phyloP scores from a whole-genome alignment of 2,329 filamentous ascomycete species.

The Trichoderma hamatum region DNA sequence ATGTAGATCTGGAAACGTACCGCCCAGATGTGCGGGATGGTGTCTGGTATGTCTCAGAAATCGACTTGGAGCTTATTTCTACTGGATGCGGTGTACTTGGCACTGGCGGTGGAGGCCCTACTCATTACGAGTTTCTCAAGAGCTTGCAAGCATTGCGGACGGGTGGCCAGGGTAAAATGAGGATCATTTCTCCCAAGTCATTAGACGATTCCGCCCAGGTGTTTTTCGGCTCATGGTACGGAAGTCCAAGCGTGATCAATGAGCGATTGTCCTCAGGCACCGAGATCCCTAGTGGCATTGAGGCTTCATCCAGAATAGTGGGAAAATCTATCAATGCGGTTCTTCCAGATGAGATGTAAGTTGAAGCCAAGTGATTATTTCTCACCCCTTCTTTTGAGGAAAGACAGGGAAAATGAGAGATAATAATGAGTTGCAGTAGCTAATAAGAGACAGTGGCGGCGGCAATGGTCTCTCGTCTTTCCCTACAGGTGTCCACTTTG shows the following conservation, averaged over 20 bases:
- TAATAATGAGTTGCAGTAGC: slow-evolving; percentile 18
- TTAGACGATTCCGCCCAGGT: slow-evolving; percentile 45
- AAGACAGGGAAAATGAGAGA: neutral
- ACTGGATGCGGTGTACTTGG: slow-evolving; percentile 43
- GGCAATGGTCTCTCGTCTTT: slow-evolving; percentile 45
- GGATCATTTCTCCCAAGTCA: slow-evolving; percentile 44
- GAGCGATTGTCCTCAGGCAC: slow-evolving; percentile 43
- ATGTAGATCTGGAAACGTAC: slow-evolving; percentile 38
- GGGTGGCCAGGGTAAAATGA: slow-evolving; percentile 41
- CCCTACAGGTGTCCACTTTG: slow-evolving; percentile 39
- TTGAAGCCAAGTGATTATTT: neutral
- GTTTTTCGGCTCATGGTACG: slow-evolving; percentile 51
- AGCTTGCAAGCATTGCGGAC: slow-evolving; percentile 44
- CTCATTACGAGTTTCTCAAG: slow-evolving; percentile 50
- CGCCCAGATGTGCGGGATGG: slow-evolving; percentile 38
- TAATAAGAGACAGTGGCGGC: slow-evolving; percentile 37
- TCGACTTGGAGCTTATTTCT: slow-evolving; percentile 42
- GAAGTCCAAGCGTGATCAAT: slow-evolving; percentile 47
- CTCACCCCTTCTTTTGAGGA: neutral
- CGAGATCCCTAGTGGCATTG: slow-evolving; percentile 44
- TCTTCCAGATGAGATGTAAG: slow-evolving; percentile 45
- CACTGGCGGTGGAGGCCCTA: slow-evolving; percentile 44
- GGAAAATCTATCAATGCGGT: slow-evolving; percentile 41
- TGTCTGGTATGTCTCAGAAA: slow-evolving; percentile 43
- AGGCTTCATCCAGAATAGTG: slow-evolving; percentile 40